A percentile compares a stretch with the other conserved stretches of the same genome.
Evolutionary conservation across 192 early-diverging fungal genomes (phyloP).

Genomic region (Physocladia obscura): DNA sequence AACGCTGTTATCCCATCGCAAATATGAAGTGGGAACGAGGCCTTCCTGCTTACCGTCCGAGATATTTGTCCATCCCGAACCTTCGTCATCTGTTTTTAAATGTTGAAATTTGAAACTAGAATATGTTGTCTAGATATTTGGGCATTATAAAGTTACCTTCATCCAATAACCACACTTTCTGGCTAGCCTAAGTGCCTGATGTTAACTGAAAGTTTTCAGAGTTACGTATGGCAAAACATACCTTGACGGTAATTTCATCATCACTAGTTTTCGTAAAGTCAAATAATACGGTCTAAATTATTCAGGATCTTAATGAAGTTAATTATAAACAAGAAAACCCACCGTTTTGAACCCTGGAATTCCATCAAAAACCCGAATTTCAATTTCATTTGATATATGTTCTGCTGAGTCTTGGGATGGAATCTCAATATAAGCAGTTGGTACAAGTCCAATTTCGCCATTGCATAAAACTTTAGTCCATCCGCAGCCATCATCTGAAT

Average conservation of each 20-base stretch:
- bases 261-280: slow-evolving; percentile 54
- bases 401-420: background rate
- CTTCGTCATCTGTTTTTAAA: slow-evolving; percentile 41
- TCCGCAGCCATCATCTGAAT: slow-evolving; percentile 40
- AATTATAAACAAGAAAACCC: background rate
- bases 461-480: slow-evolving; percentile 35
- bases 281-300: slow-evolving; percentile 54
- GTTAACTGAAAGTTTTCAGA: background rate
- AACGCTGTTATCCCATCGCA: slow-evolving; percentile 15
- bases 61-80: slow-evolving; percentile 62
- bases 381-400: slow-evolving; percentile 4
- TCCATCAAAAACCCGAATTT: slow-evolving; percentile 4
- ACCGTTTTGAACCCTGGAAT: slow-evolving; percentile 25
- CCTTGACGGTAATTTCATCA: slow-evolving; percentile 56
- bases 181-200: slow-evolving; percentile 54
- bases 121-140: background rate
- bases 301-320: background rate
- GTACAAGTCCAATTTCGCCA: slow-evolving; percentile 25
- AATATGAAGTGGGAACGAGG: slow-evolving; percentile 38
- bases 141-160: slow-evolving; percentile 19
- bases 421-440: slow-evolving; percentile 37
- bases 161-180: slow-evolving; percentile 55
- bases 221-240: background rate
- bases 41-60: slow-evolving; percentile 31
- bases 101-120: background rate